A percentile compares a stretch with the other conserved stretches of the same genome.
phyloP scores from a whole-genome alignment of 2,329 filamentous ascomycete species.

The Fusarium austroafricanum region DNA sequence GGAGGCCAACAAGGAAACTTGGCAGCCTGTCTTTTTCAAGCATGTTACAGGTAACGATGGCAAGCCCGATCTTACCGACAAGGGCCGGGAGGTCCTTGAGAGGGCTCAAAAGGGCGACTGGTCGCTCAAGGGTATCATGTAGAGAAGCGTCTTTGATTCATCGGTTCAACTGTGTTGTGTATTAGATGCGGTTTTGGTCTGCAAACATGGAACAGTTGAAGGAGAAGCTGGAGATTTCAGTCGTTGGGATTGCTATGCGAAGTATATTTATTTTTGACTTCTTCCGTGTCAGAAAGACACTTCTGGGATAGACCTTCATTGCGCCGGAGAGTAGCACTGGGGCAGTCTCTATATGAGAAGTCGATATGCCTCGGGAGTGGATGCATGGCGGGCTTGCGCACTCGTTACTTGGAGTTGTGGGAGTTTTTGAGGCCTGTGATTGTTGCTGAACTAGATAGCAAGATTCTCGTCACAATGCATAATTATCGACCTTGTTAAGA shows the following conservation, averaged over 20 bases:
- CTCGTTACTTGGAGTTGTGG: constrained; percentile 47
- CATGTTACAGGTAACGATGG: constrained; percentile 67
- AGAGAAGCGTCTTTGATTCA: constrained; percentile 3
- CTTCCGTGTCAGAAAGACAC: constrained; percentile 42
- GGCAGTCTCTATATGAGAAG: constrained; percentile 7
- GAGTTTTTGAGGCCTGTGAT: constrained; percentile 41
- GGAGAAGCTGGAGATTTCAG: constrained; percentile 6
- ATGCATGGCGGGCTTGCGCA: constrained; percentile 47
- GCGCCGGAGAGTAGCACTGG: constrained; percentile 30
- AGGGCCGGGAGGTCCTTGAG: constrained; percentile 63
- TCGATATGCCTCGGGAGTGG: constrained; percentile 15
- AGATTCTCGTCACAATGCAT: constrained; percentile 31
- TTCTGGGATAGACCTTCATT: constrained; percentile 45
- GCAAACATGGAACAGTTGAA: constrained; percentile 4
- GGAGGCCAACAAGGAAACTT: constrained; percentile 75
- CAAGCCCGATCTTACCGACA: constrained; percentile 66
- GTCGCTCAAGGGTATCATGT: constrained; percentile 58
- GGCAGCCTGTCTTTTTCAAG: constrained; percentile 90
- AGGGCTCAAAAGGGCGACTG: constrained; percentile 66
- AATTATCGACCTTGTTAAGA: constrained; percentile 13
- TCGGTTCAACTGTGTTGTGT: neutral
- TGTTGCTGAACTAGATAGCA: constrained; percentile 38
- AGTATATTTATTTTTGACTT: constrained; percentile 25
- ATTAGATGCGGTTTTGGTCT: neutral
- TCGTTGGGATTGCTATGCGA: constrained; percentile 38